Base-by-base conservation (phyloP, 495 filamentous ascomycete genomes). In the Penicillium turbatum region DNA sequence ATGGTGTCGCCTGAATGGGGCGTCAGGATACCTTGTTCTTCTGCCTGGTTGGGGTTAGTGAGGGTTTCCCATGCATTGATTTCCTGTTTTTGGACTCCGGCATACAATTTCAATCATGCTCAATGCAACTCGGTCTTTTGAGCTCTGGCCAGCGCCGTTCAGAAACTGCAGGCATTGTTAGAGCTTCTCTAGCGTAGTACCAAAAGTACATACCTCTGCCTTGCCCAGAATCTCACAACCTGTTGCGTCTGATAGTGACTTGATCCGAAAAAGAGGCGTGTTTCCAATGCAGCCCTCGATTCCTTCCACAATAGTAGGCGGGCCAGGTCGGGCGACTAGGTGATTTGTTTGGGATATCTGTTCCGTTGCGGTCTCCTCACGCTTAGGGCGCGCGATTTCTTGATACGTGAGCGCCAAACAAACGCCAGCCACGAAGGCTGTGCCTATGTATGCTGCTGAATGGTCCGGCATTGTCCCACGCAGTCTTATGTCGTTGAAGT, bases 271-370 rank as follows among this genome's bases (percentile, higher is more conserved):
- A 1, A 99, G 75, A 2, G 91, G 95, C 7, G 93, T 99, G 67
- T 95, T 90, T 46, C 93, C 95, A 62, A 99, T 96, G 62, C 85
- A 88, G 34, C 88, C 90, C 69, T 96, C 90, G 54, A 99, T 87
- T 2, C 92, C 95, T 35, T 89, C 83, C 7, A 71, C 70, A 38
- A 78, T 77, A 6, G 63, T 58, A 3, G 75, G 72, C 21, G 73
- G 72, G 3, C 73, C 71, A 49, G 65, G 26, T 40, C 69, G 60
- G n/a, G 70, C 64, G 31, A 55, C 39, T n/a, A 66, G 47, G 8
- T 17, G 44, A 54, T 68, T 60, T 42, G 46, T 44, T 45, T 21
- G 7, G 6, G 54, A 8, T 12, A 27, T 26, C 34, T 50, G 24
- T 10, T 26, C 31, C 38, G 46, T 37, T 24, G 44, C 27, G n/a